Evolutionary conservation across 176 grass and related monocot genomes (phyloP).

Genomic region (Alloteropsis semialata): DNA sequence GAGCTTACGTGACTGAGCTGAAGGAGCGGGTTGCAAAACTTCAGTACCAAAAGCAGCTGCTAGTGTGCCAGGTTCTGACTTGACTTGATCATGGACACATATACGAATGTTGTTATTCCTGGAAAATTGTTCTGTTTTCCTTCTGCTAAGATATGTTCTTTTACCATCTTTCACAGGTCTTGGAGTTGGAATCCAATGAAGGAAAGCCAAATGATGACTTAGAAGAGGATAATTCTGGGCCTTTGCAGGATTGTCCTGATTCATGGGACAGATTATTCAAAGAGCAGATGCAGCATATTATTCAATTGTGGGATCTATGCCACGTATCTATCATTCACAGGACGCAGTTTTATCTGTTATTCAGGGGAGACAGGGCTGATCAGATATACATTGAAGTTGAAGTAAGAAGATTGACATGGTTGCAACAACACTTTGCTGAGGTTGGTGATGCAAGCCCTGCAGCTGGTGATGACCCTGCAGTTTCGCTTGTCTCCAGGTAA

Average conservation of each 20-base stretch:
- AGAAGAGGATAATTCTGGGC: slow-evolving; percentile 40
- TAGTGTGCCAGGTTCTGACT: slow-evolving; percentile 80
- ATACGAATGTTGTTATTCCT: not conserved
- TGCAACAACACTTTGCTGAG: slow-evolving; percentile 88
- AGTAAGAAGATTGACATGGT: slow-evolving; percentile 68
- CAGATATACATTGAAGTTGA: slow-evolving; percentile 98
- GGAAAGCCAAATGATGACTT: slow-evolving; percentile 36
- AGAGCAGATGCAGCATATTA: slow-evolving; percentile 89
- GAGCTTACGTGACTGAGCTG: slow-evolving; percentile 89
- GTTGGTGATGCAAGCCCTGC: slow-evolving; percentile 65
- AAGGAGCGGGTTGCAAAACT: slow-evolving; percentile 96
- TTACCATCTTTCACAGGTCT: slow-evolving; percentile 47
- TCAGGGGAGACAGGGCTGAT: slow-evolving; percentile 82
- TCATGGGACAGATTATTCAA: slow-evolving; percentile 66
- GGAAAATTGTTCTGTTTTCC: not conserved
- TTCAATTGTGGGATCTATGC: slow-evolving; percentile 80
- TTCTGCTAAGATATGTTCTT: slow-evolving; percentile 27
- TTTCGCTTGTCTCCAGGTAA: slow-evolving; percentile 79
- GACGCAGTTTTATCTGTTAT: slow-evolving; percentile 88
- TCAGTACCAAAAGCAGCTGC: slow-evolving; percentile 97
- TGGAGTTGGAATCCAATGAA: slow-evolving; percentile 89
- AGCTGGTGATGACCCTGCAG: slow-evolving; percentile 53
- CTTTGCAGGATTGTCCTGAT: slow-evolving; percentile 49
- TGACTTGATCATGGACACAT: not conserved
- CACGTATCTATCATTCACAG: slow-evolving; percentile 93